phyloP scores from a whole-genome alignment of 2,329 filamentous ascomycete genomes.

The Aspergillus niger region DNA sequence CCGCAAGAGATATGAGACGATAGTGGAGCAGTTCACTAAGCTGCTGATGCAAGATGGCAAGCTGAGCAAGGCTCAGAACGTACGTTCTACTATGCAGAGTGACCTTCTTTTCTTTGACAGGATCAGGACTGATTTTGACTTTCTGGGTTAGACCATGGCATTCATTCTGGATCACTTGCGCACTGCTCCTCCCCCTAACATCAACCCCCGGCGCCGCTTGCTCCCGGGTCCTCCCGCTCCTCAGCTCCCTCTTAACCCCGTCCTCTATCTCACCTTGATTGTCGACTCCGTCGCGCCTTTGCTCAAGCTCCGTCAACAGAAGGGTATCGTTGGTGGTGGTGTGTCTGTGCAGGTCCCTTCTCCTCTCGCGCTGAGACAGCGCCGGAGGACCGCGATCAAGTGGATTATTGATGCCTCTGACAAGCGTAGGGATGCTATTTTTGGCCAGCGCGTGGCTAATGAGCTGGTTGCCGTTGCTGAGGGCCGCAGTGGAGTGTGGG shows the following conservation, averaged over 20 bases:
- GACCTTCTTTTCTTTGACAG: background rate
- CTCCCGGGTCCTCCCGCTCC: constrained; percentile 72
- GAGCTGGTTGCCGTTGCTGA: constrained; percentile 87
- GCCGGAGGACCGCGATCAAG: constrained; percentile 74
- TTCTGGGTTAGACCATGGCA: constrained; percentile 69
- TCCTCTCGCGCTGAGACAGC: constrained; percentile 72
- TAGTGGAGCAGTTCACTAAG: constrained; percentile 84
- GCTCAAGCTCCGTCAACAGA: constrained; percentile 73
- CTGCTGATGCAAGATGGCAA: constrained; percentile 91
- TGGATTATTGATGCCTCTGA: constrained; percentile 89
- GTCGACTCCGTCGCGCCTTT: constrained; percentile 92
- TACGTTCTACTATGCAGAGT: constrained; percentile 42
- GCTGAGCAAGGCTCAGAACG: constrained; percentile 83
- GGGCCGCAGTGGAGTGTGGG: constrained; percentile 82
- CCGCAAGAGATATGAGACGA: constrained; percentile 80
- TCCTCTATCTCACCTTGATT: constrained; percentile 84
- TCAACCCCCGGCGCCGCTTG: constrained; percentile 63
- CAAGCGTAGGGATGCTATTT: constrained; percentile 73
- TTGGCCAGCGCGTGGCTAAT: constrained; percentile 77
- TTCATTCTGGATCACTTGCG: constrained; percentile 80
- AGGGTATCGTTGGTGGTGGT: constrained; percentile 83
- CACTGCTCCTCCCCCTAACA: constrained; percentile 75
- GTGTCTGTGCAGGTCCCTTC: constrained; percentile 77
- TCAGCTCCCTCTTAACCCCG: constrained; percentile 83
- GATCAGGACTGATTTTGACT: background rate